Conservation (phyloP, 2,329 filamentous ascomycete species). For the Pseudogymnoascus sp. region DNA sequence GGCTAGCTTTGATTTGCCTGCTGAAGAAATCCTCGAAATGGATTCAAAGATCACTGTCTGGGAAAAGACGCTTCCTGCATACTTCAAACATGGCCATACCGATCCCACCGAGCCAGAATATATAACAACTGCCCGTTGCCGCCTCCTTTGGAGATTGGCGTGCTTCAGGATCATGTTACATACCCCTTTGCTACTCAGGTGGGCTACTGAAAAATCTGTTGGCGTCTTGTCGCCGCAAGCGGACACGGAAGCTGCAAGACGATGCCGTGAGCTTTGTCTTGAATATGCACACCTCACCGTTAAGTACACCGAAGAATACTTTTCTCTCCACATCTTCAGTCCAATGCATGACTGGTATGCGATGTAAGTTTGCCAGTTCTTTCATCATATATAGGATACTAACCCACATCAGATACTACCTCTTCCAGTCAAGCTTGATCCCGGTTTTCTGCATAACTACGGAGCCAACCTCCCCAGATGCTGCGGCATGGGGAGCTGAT, state of each 20-base stretch:
- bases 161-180: conserved; percentile 2
- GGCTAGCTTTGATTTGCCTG: conserved; percentile 9
- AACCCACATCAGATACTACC: conserved; percentile 24
- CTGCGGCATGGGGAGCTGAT: background rate
- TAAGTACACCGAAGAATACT: conserved; percentile 24
- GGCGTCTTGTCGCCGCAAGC: background rate
- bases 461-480: conserved; percentile 8
- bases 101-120: conserved; percentile 15
- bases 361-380: conserved; percentile 5
- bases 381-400: background rate
- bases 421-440: conserved; percentile 32
- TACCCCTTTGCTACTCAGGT: background rate
- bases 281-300: conserved; percentile 27
- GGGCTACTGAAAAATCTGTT: background rate
- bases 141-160: background rate
- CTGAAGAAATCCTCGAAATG: conserved; percentile 27
- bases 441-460: conserved; percentile 18
- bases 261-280: conserved; percentile 25
- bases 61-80: conserved; percentile 22
- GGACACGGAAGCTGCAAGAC: background rate
- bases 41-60: conserved; percentile 25
- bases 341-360: conserved; percentile 29
- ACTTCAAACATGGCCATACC: conserved; percentile 18
- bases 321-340: conserved; percentile 22
- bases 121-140: background rate